Base-by-base conservation (phyloP, 805 yeast species). In the Metschnikowia lochheadii region DNA sequence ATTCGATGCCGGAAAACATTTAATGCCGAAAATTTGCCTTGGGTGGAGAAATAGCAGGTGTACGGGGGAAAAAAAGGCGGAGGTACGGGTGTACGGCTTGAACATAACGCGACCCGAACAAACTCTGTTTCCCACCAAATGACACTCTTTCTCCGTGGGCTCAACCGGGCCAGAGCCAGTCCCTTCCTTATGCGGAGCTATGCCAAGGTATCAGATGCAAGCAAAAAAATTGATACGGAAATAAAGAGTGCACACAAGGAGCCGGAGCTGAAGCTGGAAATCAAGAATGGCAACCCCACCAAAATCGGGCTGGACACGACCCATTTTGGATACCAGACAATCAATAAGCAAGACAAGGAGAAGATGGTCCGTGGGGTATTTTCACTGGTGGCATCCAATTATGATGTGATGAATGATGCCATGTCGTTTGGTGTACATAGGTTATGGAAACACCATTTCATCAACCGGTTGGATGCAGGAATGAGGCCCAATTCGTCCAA, bases 361-460 rank as follows among this genome's bases (percentile, higher is more conserved):
- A 80, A 83, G 59, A 69, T 89, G 44, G 96, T 73, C n/a, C 86
- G 88, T 44, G 84, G 85, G 23, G 98, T 94, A 26, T 94, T 94
- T 67, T 87, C 96, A 5, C 87, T 95, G 5, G 99, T 94, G 37
- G 99, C 99, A 3, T 81, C 90, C 34, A 90, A 83, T 49, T 94
- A 94, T 68, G 99, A 94, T 71, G 77, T 89, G 46, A 94, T 94
- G 99, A 94, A 94, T 72, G 99, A 94, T 70, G 96, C 89, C 40
- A 94, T 94, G 99, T 89, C 97, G 6, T 67, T 91, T 66, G 99
- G 99, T 39, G 79, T 94, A 44, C 99, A 94, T 67, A 79, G 99
- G 61, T 73, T 92, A 42, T 94, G 99, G 99, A 94, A 94, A 65
- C 82, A 81, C 63, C 96, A 91, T 64, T 86, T 94, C 65, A 90